These are phyloP conservation scores for Suillus discolor DNA, from an alignment of 768 basidiomycete species.

Conservation along the genomic window DNA sequence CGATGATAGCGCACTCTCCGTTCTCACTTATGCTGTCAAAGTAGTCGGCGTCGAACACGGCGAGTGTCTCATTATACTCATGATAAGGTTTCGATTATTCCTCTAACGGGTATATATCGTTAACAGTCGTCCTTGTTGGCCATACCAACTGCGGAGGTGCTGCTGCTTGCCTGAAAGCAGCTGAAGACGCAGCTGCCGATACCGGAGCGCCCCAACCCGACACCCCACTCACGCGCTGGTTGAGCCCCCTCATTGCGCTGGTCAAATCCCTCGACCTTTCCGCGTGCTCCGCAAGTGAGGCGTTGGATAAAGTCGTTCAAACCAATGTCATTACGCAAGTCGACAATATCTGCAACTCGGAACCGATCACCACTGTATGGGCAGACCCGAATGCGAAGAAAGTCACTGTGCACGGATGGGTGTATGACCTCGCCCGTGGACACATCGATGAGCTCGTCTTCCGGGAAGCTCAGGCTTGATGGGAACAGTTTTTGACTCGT, in stretches of 20 bases:
- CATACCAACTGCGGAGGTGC: conserved; percentile 86
- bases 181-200: conserved; percentile 34
- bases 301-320: conserved; percentile 51
- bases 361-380: conserved; percentile 51
- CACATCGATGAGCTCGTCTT: conserved; percentile 54
- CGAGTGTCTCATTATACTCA: conserved; percentile 43
- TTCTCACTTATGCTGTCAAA: conserved; percentile 73
- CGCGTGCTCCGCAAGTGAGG: conserved; percentile 35
- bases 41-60: conserved; percentile 77
- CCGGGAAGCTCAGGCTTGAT: neutral
- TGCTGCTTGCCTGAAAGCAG: conserved; percentile 52
- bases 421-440: conserved; percentile 67
- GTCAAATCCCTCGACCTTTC: conserved; percentile 45
- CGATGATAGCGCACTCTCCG: conserved; percentile 73
- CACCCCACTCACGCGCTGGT: conserved; percentile 67
- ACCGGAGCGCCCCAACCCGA: conserved; percentile 30
- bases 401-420: conserved; percentile 71
- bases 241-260: conserved; percentile 64
- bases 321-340: conserved; percentile 65
- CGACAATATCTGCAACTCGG: conserved; percentile 48
- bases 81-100: conserved; percentile 32
- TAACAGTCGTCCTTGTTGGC: conserved; percentile 75
- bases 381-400: conserved; percentile 31
- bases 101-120: conserved; percentile 7
- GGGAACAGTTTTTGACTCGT: neutral